Evolutionary conservation across 257 asterid genomes (phyloP), one percentile per base, ranked within the genome.

Genomic region (Pogostemon cablin): DNA sequence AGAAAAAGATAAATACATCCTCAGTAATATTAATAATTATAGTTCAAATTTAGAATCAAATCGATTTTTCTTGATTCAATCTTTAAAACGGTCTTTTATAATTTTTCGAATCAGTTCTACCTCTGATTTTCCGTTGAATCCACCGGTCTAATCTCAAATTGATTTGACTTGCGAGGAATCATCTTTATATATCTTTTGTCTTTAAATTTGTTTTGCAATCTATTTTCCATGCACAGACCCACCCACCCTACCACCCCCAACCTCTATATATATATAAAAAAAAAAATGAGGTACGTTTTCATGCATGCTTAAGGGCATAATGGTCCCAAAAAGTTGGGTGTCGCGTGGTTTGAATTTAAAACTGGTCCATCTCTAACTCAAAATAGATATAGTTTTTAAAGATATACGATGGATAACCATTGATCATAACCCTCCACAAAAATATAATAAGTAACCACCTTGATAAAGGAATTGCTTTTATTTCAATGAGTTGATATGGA

Each of bases 321-420:
- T 64, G 76, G 73, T 48, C 80, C 68, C 75, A 7, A 54, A 62
- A 70, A 54, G 54, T 37, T 12, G 55, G 71, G 52, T 53, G 52
- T 69, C 69, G 47, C 42, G 52, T 39, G 39, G 8, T 37, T 39
- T 69, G 48, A 11, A 63, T 47, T 55, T 65, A 32, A 20, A 46
- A 42, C 12, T 67, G 74, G 59, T 58, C 70, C 74, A 54, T 42
- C 3, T 52, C 35, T 49, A 8, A 43, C 41, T 40, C 10, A 57
- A 57, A 53, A 55, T 46, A 20, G 25, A 63, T 20, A 55, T 34
- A 8, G 12, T 34, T 25, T 25, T 25, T 12, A 12, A 32, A 17
- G 35, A 15, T 1, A 17, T 17, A 53, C 17, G 10, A 53, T 25
- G 32, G 1, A 25, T 25, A 25, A 25, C 32, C 32, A 25, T 25